Evolutionary conservation across 768 basidiomycete genomes (phyloP).

Genomic region (Termitomyces sp.): DNA sequence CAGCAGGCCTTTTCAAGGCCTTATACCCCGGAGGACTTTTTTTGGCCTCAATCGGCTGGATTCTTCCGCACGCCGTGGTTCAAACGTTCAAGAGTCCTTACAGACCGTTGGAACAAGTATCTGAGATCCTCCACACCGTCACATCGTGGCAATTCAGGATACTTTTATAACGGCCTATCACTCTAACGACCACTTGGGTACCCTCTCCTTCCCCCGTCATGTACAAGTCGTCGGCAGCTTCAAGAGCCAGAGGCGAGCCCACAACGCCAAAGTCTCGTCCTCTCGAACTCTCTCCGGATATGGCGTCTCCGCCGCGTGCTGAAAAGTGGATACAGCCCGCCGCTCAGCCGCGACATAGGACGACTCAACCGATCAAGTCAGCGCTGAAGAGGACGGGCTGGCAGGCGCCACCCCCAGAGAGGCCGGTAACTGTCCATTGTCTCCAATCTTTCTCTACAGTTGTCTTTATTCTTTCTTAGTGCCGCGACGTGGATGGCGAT

Average conservation of each 20-base stretch:
- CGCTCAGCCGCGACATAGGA: slow-evolving; percentile 17
- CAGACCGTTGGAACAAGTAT: slow-evolving; percentile 22
- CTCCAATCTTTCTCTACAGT: not conserved
- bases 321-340: slow-evolving; percentile 14
- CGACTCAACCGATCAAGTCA: slow-evolving; percentile 10
- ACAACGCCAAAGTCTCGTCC: slow-evolving; percentile 27
- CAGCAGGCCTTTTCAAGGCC: slow-evolving; percentile 30
- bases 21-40: slow-evolving; percentile 22
- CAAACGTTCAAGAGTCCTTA: slow-evolving; percentile 7
- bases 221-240: slow-evolving; percentile 32
- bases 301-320: not conserved
- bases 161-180: slow-evolving; percentile 27
- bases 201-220: slow-evolving; percentile 24
- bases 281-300: slow-evolving; percentile 10
- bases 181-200: slow-evolving; percentile 16
- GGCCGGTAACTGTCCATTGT: not conserved
- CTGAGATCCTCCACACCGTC: slow-evolving; percentile 25
- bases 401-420: not conserved
- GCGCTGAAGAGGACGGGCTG: slow-evolving; percentile 1
- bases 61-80: slow-evolving; percentile 14
- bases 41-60: slow-evolving; percentile 27
- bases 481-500: not conserved
- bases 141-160: slow-evolving; percentile 31
- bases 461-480: not conserved
- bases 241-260: slow-evolving; percentile 25